Percentiles rank a stretch among this genome's conserved stretches.
Conservation (phyloP, 306 rosid genomes). For the Medicago ruthenica region DNA sequence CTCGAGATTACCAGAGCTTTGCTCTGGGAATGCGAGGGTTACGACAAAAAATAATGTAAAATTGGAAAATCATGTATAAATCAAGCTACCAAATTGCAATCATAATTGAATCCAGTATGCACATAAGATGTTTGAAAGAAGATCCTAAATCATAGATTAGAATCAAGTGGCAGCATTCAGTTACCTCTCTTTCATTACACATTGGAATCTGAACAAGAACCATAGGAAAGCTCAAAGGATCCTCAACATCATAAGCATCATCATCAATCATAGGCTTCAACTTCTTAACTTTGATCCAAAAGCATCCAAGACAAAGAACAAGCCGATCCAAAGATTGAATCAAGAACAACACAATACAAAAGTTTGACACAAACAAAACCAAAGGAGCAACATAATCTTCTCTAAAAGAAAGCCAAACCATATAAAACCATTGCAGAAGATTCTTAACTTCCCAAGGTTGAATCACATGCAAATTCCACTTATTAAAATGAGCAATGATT, state of each 20-base stretch:
- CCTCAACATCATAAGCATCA: conserved; percentile 69
- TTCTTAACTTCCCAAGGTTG: conserved; percentile 86
- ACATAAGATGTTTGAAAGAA: not conserved
- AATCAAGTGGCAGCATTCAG: conserved; percentile 26
- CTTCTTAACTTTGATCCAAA: conserved; percentile 91
- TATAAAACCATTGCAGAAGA: conserved; percentile 68
- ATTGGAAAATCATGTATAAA: conserved; percentile 14
- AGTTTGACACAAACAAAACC: conserved; percentile 69
- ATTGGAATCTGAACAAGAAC: conserved; percentile 97
- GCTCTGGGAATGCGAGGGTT: too few relatives aligned
- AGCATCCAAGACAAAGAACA: conserved; percentile 85
- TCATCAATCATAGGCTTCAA: conserved; percentile 67
- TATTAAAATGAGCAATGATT: conserved; percentile 77
- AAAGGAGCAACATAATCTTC: conserved; percentile 81
- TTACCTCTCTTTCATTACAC: conserved; percentile 99
- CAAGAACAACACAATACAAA: conserved; percentile 83
- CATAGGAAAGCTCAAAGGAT: conserved; percentile 76
- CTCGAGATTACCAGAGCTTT: not conserved
- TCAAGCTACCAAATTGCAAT: not conserved
- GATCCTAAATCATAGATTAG: not conserved
- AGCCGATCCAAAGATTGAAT: conserved; percentile 95
- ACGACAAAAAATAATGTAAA: not conserved
- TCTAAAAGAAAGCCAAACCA: conserved; percentile 84
- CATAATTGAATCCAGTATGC: not conserved
- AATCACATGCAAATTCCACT: conserved; percentile 78